A percentile compares a stretch with the other conserved stretches of the same genome.
Conservation (phyloP, 495 filamentous ascomycete species). For the Aspergillus nanangensis region DNA sequence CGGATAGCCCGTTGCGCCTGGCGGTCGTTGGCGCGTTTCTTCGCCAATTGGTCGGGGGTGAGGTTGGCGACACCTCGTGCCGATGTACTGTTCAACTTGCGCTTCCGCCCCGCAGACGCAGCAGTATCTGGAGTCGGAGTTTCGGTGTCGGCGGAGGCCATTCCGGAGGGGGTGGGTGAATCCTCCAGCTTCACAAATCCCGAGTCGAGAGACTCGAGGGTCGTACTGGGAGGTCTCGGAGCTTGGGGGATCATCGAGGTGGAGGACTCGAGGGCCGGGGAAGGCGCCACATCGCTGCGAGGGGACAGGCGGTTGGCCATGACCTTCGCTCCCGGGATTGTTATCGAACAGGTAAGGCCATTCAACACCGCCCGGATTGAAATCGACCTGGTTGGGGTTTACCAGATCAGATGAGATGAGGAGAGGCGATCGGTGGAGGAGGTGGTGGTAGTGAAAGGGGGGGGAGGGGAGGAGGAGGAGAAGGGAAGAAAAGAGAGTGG, state of each 20-base stretch:
- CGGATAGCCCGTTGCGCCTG: slow-evolving; percentile 85
- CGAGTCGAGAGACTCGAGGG: slow-evolving; percentile 10
- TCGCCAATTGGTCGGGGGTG: slow-evolving; percentile 65
- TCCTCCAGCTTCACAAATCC: slow-evolving; percentile 27
- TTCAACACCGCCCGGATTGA: too few species aligned
- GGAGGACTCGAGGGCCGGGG: slow-evolving; percentile 21
- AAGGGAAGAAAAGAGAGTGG: slow-evolving; percentile 2
- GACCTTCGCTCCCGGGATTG: slow-evolving; percentile 30
- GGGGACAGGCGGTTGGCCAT: slow-evolving; percentile 35
- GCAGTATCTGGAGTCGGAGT: slow-evolving; percentile 16
- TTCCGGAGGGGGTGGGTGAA: slow-evolving; percentile 27
- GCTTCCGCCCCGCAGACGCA: slow-evolving; percentile 35
- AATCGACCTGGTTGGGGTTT: too few species aligned
- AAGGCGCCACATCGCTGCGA: slow-evolving; percentile 25
- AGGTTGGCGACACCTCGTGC: slow-evolving; percentile 68
- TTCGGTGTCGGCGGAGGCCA: slow-evolving; percentile 26
- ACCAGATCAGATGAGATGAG: too few species aligned
- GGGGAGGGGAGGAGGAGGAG: background rate
- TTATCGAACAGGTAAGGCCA: slow-evolving; percentile 25
- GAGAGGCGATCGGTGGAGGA: too few species aligned
- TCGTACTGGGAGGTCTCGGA: background rate
- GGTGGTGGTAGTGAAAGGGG: background rate
- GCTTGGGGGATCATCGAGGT: slow-evolving; percentile 3
- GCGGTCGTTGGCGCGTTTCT: slow-evolving; percentile 85
- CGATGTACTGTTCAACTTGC: slow-evolving; percentile 48